These are phyloP conservation scores for Boletus mariae DNA, from an alignment of 1,284 basidiomycete genomes.

Conservation along the genomic window DNA sequence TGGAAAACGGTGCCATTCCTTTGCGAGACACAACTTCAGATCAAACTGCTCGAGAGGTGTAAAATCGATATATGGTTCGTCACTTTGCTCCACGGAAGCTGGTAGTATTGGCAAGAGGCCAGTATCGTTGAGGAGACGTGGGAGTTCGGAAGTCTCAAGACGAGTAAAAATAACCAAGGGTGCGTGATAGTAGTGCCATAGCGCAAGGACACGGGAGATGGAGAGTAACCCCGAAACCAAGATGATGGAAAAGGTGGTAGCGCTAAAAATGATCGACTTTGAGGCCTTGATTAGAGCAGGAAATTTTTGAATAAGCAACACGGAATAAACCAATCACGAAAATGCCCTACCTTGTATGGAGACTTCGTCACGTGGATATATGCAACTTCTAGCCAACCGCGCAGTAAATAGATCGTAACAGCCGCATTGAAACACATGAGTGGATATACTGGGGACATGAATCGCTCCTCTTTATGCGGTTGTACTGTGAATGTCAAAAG, in stretches of 20 bases:
- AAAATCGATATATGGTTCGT: slow-evolving; percentile 65
- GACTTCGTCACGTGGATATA: slow-evolving; percentile 78
- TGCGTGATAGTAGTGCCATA: slow-evolving; percentile 88
- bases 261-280: slow-evolving; percentile 70
- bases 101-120: slow-evolving; percentile 55
- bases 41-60: slow-evolving; percentile 67
- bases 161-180: slow-evolving; percentile 74
- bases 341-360: slow-evolving; percentile 66
- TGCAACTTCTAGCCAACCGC: slow-evolving; percentile 81
- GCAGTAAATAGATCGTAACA: slow-evolving; percentile 74
- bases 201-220: slow-evolving; percentile 73
- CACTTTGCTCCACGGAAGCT: slow-evolving; percentile 41
- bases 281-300: slow-evolving; percentile 57
- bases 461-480: slow-evolving; percentile 96
- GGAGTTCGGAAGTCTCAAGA: slow-evolving; percentile 79
- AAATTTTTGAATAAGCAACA: slow-evolving; percentile 6
- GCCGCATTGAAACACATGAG: slow-evolving; percentile 94
- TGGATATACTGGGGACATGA: slow-evolving; percentile 95
- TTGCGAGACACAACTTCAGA: slow-evolving; percentile 83
- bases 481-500: slow-evolving; percentile 74
- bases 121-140: slow-evolving; percentile 72
- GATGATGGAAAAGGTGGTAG: slow-evolving; percentile 70
- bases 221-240: slow-evolving; percentile 67
- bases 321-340: slow-evolving; percentile 1
- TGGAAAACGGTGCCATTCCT: slow-evolving; percentile 97